Evolutionary conservation across 345 rosid genomes (phyloP), one percentile per base, ranked within the genome.

Genomic region (Citrus maxima): DNA sequence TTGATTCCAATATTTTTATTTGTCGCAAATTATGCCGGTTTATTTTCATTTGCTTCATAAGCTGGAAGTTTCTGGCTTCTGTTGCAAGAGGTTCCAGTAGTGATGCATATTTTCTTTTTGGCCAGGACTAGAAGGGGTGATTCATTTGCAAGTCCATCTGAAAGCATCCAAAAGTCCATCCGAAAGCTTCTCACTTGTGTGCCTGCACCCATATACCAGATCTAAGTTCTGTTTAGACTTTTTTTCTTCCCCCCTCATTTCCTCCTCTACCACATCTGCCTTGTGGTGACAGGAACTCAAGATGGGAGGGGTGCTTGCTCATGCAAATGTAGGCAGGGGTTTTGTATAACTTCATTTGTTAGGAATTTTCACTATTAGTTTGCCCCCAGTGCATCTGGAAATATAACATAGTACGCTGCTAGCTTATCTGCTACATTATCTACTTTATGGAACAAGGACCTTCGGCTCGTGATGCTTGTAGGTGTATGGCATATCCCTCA

Each of bases 91-190:
- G 21, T 54, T 77, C 27, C 62, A 62, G 38, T 59, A 63, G 51
- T 77, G 30, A 83, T 73, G 56, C 25, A 19, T 19, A 49, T 8
- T 30, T 77, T 65, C 10, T 37, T 21, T 65, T 69, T 34, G 70
- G 34, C 35, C 83, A 83, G 86, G 77, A 80, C 21, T 77, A 74
- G 74, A 60, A 67, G 55, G 32, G 70, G 19, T 6, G 19, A 9
- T 66, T 49, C 42, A 2, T 24, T 4, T 71, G 46, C 21, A n/a
- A n/a, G 55, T 70, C 77, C 18, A 25, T 19, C 9, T 19, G 75
- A 66, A n/a, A n/a, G 14, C 40, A 3, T 66, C 25, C 3, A 3
- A 10, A n/a, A n/a, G 61, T 70, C 74, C 18, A 27, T 19, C 10
- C 2, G 75, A 66, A 18, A 18, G 16, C 34, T 4, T 67, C 24